Conservation (phyloP, 2,329 filamentous ascomycete genomes). For the Metarhizium humberi region DNA sequence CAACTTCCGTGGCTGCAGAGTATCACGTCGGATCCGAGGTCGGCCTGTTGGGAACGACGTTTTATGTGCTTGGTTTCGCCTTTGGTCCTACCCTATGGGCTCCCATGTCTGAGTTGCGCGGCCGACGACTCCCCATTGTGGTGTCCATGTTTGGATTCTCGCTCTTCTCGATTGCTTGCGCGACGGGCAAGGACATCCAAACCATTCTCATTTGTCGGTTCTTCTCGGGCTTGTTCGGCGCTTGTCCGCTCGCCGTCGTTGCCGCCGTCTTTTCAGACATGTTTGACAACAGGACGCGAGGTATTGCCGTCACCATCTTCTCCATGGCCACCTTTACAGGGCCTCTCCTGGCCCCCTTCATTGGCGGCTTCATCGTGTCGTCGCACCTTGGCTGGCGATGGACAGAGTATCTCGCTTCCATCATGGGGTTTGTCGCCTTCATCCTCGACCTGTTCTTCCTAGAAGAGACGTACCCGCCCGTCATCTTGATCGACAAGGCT, state of each 20-base stretch:
- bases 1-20: slow-evolving; percentile 40
- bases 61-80: slow-evolving; percentile 65
- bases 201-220: slow-evolving; percentile 64
- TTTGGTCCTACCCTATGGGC: slow-evolving; percentile 65
- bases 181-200: slow-evolving; percentile 57
- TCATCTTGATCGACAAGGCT: slow-evolving; percentile 54
- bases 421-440: slow-evolving; percentile 56
- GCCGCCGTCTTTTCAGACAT: slow-evolving; percentile 65
- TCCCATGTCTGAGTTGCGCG: slow-evolving; percentile 62
- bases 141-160: slow-evolving; percentile 60
- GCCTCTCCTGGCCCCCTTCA: slow-evolving; percentile 57
- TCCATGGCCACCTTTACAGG: slow-evolving; percentile 51
- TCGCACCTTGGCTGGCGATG: slow-evolving; percentile 62
- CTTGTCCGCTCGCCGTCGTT: slow-evolving; percentile 58
- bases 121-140: slow-evolving; percentile 53
- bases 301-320: slow-evolving; percentile 35
- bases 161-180: slow-evolving; percentile 56
- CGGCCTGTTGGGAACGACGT: slow-evolving; percentile 53
- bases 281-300: slow-evolving; percentile 55
- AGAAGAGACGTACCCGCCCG: slow-evolving; percentile 61
- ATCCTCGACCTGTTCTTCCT: slow-evolving; percentile 52
- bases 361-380: slow-evolving; percentile 58
- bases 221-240: slow-evolving; percentile 64
- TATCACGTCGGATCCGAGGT: slow-evolving; percentile 55
- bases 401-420: slow-evolving; percentile 55